phyloP scores from a whole-genome alignment of 2,329 filamentous ascomycete species.

The Chaetomiaceae sp. region DNA sequence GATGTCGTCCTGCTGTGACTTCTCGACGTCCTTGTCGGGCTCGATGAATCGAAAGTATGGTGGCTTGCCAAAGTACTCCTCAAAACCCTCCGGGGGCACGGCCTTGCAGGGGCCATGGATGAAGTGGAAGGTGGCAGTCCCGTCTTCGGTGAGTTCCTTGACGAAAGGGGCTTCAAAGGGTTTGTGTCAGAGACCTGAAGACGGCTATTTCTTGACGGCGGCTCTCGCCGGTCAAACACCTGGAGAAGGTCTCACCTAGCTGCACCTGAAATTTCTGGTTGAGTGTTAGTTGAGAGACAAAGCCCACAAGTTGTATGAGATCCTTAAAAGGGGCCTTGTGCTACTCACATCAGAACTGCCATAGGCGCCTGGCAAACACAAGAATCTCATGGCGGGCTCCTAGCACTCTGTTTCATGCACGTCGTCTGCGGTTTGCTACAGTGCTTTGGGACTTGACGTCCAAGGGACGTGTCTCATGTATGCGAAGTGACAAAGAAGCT shows the following conservation, averaged over 20 bases:
- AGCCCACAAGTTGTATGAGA: too few species aligned
- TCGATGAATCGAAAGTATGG: slow-evolving; percentile 55
- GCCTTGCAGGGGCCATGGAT: slow-evolving; percentile 48
- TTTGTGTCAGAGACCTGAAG: not conserved
- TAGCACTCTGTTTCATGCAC: too few species aligned
- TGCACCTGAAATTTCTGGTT: slow-evolving; percentile 53
- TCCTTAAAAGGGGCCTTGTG: not conserved
- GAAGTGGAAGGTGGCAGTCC: slow-evolving; percentile 48
- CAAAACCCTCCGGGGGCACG: slow-evolving; percentile 49
- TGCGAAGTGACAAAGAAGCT: too few species aligned
- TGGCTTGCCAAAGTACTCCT: slow-evolving; percentile 52
- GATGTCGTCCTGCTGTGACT: slow-evolving; percentile 41
- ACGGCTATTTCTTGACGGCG: not conserved
- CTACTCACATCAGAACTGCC: slow-evolving; percentile 50
- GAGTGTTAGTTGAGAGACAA: slow-evolving; percentile 1
- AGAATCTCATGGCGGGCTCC: slow-evolving; percentile 44
- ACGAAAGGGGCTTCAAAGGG: slow-evolving; percentile 40
- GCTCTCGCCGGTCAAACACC: too few species aligned
- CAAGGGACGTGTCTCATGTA: too few species aligned
- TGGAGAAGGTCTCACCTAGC: slow-evolving; percentile 36
- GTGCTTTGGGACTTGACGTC: too few species aligned
- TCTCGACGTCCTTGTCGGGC: slow-evolving; percentile 42
- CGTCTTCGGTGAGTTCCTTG: slow-evolving; percentile 43
- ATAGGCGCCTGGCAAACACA: slow-evolving; percentile 55
- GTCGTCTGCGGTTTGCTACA: too few species aligned